These are phyloP conservation scores for Clitocybe nebularis DNA, from an alignment of 1,284 basidiomycete genomes.

Conservation along the genomic window DNA sequence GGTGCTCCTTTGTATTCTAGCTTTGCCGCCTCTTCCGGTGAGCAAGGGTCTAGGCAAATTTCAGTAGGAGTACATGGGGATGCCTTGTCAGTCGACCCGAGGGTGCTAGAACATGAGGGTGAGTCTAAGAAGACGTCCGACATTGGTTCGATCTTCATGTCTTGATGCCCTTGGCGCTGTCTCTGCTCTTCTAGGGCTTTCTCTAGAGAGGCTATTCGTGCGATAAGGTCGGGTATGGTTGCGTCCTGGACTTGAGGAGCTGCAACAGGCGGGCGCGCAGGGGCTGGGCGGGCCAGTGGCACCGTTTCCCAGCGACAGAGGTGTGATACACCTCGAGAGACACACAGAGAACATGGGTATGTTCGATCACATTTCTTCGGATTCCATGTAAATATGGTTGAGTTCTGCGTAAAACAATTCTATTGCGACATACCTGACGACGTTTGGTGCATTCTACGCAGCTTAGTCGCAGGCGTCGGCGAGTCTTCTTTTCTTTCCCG, in stretches of 20 bases:
- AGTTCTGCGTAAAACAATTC: slow-evolving; percentile 4
- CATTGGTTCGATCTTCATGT: slow-evolving; percentile 9
- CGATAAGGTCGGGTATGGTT: slow-evolving; percentile 36
- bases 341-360: slow-evolving; percentile 48
- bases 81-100: slow-evolving; percentile 9
- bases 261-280: slow-evolving; percentile 38
- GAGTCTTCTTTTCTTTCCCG: slow-evolving; percentile 38
- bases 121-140: slow-evolving; percentile 12
- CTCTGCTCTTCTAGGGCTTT: slow-evolving; percentile 28
- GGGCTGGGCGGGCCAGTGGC: slow-evolving; percentile 43
- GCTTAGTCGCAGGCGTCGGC: slow-evolving; percentile 41
- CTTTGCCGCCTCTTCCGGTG: slow-evolving; percentile 7
- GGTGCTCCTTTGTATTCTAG: slow-evolving; percentile 2
- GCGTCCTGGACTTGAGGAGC: slow-evolving; percentile 19
- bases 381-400: neutral
- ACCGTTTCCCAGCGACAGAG: slow-evolving; percentile 53
- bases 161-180: neutral
- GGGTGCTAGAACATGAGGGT: slow-evolving; percentile 15
- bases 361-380: slow-evolving; percentile 51
- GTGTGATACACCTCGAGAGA: slow-evolving; percentile 45
- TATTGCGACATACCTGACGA: slow-evolving; percentile 38
- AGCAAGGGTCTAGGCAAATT: neutral
- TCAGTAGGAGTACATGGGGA: slow-evolving; percentile 12
- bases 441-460: slow-evolving; percentile 56
- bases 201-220: slow-evolving; percentile 40